These are phyloP conservation scores for Nematodospora valgi DNA, from an alignment of 805 yeast genomes.

Conservation along the genomic window DNA sequence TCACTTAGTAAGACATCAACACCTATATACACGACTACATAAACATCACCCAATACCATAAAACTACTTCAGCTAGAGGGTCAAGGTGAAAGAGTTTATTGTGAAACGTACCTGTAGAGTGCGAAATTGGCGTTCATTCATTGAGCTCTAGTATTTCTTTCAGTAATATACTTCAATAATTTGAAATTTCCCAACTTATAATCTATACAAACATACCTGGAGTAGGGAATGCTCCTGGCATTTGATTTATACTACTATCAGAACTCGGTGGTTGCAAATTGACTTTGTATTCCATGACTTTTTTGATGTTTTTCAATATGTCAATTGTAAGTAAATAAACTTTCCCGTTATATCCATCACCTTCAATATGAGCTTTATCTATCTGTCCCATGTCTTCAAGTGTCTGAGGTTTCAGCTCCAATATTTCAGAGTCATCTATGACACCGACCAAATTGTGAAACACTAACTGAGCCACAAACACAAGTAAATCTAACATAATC, in stretches of 20 bases:
- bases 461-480: conserved; percentile 26
- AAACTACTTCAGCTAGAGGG: too few relatives aligned
- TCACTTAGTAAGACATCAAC: too few relatives aligned
- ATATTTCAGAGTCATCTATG: conserved; percentile 27
- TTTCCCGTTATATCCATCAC: conserved; percentile 41
- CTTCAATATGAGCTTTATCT: conserved; percentile 17
- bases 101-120: too few relatives aligned
- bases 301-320: conserved; percentile 14
- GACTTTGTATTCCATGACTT: conserved; percentile 8
- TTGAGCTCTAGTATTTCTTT: too few relatives aligned
- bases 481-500: conserved; percentile 22
- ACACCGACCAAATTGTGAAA: conserved; percentile 32
- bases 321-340: conserved; percentile 29
- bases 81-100: too few relatives aligned
- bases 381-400: conserved; percentile 10
- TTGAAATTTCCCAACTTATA: conserved; percentile 1
- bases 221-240: conserved; percentile 5
- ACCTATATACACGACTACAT: too few relatives aligned
- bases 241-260: background rate
- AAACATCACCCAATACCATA: too few relatives aligned
- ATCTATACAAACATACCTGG: conserved; percentile 8
- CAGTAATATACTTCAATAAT: too few relatives aligned
- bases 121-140: too few relatives aligned
- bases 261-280: background rate
- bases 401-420: conserved; percentile 11